These are phyloP conservation scores for Steccherinum ochraceum DNA, from an alignment of 768 basidiomycete species.

Conservation along the genomic window DNA sequence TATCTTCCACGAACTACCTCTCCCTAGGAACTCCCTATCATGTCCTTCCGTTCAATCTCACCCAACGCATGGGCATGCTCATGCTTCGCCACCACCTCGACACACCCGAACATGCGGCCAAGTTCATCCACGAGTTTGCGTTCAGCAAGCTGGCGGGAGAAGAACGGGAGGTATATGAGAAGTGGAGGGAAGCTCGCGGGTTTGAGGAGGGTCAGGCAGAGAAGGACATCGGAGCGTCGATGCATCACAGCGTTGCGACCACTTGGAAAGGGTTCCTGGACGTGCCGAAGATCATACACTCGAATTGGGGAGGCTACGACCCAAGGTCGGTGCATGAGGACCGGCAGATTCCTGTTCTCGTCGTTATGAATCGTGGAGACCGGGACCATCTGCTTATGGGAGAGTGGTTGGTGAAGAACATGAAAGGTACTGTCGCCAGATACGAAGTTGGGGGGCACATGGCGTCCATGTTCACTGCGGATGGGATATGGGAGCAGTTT, in stretches of 20 bases:
- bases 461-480: slow-evolving; percentile 36
- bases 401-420: slow-evolving; percentile 40
- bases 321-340: slow-evolving; percentile 38
- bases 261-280: slow-evolving; percentile 45
- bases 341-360: slow-evolving; percentile 38
- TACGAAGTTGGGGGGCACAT: slow-evolving; percentile 45
- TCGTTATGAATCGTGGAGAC: slow-evolving; percentile 40
- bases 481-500: slow-evolving; percentile 37
- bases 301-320: slow-evolving; percentile 44
- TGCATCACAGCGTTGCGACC: no score
- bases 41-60: no score
- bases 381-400: slow-evolving; percentile 25
- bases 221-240: no score
- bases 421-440: slow-evolving; percentile 36
- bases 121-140: slow-evolving; percentile 29
- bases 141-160: no score
- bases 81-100: no score
- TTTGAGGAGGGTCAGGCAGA: no score
- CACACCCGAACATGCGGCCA: slow-evolving; percentile 36
- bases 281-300: slow-evolving; percentile 34
- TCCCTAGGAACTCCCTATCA: no score
- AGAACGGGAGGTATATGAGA: no score
- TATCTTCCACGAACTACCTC: no score
- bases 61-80: no score
- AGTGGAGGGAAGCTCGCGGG: no score